These are phyloP conservation scores for Saccharomyces hybrid DNA, from an alignment of 1,139 yeast species.

Conservation along the genomic window DNA sequence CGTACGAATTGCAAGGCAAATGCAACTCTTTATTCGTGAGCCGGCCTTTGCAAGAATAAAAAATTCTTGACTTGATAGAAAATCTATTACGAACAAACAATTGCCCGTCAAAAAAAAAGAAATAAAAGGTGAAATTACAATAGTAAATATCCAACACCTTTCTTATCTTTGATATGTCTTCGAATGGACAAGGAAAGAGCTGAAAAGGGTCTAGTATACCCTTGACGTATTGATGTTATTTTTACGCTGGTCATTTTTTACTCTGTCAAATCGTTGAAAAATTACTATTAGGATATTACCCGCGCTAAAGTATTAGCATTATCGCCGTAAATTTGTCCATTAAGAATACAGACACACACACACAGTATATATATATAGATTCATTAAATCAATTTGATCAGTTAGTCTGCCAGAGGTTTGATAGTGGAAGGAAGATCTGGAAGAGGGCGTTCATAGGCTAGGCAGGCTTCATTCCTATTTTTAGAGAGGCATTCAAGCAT, in stretches of 20 bases:
- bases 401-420: neutral
- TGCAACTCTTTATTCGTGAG: neutral
- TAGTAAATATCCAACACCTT: neutral
- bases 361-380: neutral
- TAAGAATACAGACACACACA: neutral
- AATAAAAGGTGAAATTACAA: neutral
- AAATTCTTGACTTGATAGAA: neutral
- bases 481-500: slow-evolving; percentile 14
- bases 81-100: neutral
- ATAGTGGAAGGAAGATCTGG: neutral
- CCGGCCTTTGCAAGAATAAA: neutral
- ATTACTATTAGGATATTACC: neutral
- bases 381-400: neutral
- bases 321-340: neutral
- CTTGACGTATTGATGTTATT: neutral
- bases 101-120: neutral
- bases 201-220: neutral
- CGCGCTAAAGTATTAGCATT: neutral
- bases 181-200: neutral
- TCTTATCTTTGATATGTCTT: neutral
- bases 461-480: neutral
- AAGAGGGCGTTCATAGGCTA: neutral
- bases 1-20: neutral
- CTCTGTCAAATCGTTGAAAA: slow-evolving; percentile 1
- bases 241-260: neutral